These are phyloP conservation scores for Gillenia trifoliata DNA, from an alignment of 306 rosid genomes.

Conservation along the genomic window DNA sequence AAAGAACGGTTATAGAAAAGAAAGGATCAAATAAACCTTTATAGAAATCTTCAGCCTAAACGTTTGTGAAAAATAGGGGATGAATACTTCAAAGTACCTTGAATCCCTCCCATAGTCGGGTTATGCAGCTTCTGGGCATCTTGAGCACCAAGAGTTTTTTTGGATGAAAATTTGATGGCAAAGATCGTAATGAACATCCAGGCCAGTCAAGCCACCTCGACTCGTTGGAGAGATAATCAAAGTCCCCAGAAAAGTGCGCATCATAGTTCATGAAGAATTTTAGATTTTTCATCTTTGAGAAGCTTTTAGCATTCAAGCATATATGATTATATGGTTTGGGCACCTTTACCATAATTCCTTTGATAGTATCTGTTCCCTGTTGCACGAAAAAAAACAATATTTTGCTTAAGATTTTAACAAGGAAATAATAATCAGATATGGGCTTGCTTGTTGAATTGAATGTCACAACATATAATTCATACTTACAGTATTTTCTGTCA, in stretches of 20 bases:
- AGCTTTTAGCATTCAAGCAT: slow-evolving; percentile 19
- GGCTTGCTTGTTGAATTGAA: background rate
- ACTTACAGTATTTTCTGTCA: background rate
- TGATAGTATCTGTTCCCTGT: background rate
- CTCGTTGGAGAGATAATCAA: slow-evolving; percentile 26
- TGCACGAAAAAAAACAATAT: no score
- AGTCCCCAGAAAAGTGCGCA: slow-evolving; percentile 13
- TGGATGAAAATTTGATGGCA: slow-evolving; percentile 33
- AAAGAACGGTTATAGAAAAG: no score
- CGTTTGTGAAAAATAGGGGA: background rate
- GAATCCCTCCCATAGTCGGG: slow-evolving; percentile 5
- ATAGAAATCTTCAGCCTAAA: slow-evolving; percentile 2
- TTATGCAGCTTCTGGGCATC: slow-evolving; percentile 22
- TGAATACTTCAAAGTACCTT: slow-evolving; percentile 1
- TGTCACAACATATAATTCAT: no score
- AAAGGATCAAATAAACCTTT: background rate
- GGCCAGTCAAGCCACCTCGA: slow-evolving; percentile 34
- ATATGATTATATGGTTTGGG: background rate
- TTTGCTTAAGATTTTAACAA: background rate
- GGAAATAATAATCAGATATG: background rate
- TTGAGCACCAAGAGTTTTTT: slow-evolving; percentile 22
- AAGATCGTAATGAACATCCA: slow-evolving; percentile 18
- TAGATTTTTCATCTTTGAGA: slow-evolving; percentile 19
- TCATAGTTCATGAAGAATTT: slow-evolving; percentile 19
- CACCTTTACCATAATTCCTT: background rate